phyloP scores from a whole-genome alignment of 495 filamentous ascomycete species.

The Tuber borchii region DNA sequence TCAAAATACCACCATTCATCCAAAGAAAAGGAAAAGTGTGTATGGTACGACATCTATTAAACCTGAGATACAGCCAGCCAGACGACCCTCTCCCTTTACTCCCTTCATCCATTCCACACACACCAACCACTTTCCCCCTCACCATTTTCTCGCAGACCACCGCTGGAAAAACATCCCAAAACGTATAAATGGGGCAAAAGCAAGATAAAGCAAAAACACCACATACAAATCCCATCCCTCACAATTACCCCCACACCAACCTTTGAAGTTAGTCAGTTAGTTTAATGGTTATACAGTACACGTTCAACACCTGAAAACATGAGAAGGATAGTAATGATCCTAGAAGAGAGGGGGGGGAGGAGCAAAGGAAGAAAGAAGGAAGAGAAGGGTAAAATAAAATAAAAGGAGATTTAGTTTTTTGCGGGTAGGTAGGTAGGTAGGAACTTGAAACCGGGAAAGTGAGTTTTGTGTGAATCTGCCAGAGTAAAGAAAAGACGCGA shows the following conservation, averaged over 20 bases:
- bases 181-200: neutral
- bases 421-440: neutral
- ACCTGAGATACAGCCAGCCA: neutral
- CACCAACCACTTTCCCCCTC: neutral
- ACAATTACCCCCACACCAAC: neutral
- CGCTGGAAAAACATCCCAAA: neutral
- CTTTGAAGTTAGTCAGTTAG: neutral
- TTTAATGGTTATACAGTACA: slow-evolving; percentile 5
- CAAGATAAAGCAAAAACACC: neutral
- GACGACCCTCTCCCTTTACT: neutral
- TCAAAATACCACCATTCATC: neutral
- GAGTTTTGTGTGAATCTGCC: neutral
- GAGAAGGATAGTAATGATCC: neutral
- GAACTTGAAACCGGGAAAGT: neutral
- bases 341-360: neutral
- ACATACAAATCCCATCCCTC: neutral
- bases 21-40: neutral
- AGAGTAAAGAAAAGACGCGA: neutral
- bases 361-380: neutral
- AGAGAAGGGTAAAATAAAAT: neutral
- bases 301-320: neutral
- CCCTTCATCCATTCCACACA: neutral
- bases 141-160: neutral
- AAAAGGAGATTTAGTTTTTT: neutral
- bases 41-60: slow-evolving; percentile 2